These are phyloP conservation scores for Teratosphaeria epicoccoides DNA, from an alignment of 2,329 filamentous ascomycete species.

Conservation along the genomic window DNA sequence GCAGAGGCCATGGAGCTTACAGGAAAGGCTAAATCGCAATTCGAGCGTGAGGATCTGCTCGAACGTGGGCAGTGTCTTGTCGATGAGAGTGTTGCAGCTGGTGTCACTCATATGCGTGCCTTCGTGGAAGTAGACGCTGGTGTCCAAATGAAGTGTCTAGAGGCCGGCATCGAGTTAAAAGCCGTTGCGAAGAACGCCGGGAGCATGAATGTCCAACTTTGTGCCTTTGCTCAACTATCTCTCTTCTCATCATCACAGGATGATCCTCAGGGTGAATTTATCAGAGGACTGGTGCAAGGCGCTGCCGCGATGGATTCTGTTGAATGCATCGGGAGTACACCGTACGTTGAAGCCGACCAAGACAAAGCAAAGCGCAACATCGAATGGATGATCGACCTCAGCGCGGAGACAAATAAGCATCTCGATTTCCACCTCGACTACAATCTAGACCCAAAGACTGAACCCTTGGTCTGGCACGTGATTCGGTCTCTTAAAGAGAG, in stretches of 20 bases:
- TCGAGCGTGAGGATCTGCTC: constrained; percentile 52
- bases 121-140: constrained; percentile 61
- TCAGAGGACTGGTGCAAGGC: constrained; percentile 40
- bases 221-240: constrained; percentile 60
- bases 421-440: constrained; percentile 67
- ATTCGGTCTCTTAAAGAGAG: constrained; percentile 40
- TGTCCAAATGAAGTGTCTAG: constrained; percentile 47
- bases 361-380: constrained; percentile 47
- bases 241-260: constrained; percentile 44
- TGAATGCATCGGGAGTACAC: constrained; percentile 55
- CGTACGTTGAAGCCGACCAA: constrained; percentile 53
- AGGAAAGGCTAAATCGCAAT: constrained; percentile 50
- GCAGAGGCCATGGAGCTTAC: constrained; percentile 53
- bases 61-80: constrained; percentile 55
- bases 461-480: constrained; percentile 46
- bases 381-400: constrained; percentile 49
- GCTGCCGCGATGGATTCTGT: constrained; percentile 37
- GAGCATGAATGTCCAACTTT: constrained; percentile 53
- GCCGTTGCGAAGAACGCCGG: constrained; percentile 36
- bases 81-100: constrained; percentile 51
- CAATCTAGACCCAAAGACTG: constrained; percentile 43
- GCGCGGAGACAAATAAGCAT: constrained; percentile 42
- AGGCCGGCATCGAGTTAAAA: constrained; percentile 49
- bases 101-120: constrained; percentile 58
- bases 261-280: constrained; percentile 35